A percentile compares a stretch with the other conserved stretches of the same genome.
Conservation (phyloP, 352 stramenopile species). For the Phytophthora syringae region DNA sequence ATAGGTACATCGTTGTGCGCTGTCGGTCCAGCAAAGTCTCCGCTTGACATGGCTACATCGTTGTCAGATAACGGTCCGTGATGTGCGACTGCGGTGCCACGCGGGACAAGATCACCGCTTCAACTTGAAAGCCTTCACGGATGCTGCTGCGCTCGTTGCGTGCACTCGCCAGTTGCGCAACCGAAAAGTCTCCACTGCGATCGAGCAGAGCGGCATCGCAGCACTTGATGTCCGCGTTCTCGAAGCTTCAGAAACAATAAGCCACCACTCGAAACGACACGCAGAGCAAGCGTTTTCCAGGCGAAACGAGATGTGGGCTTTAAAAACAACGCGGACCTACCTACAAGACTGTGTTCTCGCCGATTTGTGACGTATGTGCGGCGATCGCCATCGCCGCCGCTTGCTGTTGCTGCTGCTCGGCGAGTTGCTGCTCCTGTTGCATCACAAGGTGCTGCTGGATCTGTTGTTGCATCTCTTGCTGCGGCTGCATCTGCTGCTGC, state of each 20-base stretch:
- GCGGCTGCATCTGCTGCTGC: constrained; percentile 38
- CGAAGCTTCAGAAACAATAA: constrained; percentile 1
- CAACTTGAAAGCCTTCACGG: too few species aligned
- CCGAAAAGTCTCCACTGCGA: constrained; percentile 27
- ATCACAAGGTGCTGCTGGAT: constrained; percentile 42
- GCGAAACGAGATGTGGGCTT: constrained; percentile 24
- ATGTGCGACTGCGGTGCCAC: constrained; percentile 6
- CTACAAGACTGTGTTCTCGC: constrained; percentile 40
- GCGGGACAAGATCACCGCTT: not conserved
- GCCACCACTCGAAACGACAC: constrained; percentile 6
- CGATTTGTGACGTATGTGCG: constrained; percentile 30
- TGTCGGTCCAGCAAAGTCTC: too few species aligned
- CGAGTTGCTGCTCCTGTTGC: constrained; percentile 23
- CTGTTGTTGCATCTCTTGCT: constrained; percentile 37
- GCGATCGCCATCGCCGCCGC: constrained; percentile 29
- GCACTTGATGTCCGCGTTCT: not conserved
- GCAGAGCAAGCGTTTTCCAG: not conserved
- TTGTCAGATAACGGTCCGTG: constrained; percentile 7
- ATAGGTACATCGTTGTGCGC: constrained; percentile 19
- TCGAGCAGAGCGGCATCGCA: constrained; percentile 15
- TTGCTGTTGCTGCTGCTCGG: constrained; percentile 14
- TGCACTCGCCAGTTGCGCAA: not conserved
- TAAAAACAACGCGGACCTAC: constrained; percentile 16
- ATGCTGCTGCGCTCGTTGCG: not conserved
- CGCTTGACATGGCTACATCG: too few species aligned